A percentile compares a stretch with the other conserved stretches of the same genome.
Conservation (phyloP, 1,139 yeast species). For the Groenewaldozyma sp. region DNA sequence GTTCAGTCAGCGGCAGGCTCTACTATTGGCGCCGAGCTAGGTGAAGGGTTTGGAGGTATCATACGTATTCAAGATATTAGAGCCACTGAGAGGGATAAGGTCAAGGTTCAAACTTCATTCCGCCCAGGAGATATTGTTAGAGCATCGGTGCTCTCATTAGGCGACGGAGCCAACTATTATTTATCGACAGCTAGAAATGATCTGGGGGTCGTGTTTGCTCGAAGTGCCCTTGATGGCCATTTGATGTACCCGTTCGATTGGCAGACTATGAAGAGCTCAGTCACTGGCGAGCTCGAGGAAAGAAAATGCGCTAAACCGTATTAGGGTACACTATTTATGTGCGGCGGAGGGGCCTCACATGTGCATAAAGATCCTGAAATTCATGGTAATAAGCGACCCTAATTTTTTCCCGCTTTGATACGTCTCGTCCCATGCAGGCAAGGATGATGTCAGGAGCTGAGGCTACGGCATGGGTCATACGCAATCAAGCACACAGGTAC, state of each 20-base stretch:
- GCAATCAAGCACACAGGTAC: too few species aligned
- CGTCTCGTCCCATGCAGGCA: too few species aligned
- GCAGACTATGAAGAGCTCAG: constrained; percentile 83
- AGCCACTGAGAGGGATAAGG: constrained; percentile 83
- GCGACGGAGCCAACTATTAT: constrained; percentile 89
- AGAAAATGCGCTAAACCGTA: constrained; percentile 94
- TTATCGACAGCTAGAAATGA: constrained; percentile 85
- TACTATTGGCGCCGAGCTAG: constrained; percentile 50
- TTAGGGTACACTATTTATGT: constrained; percentile 13
- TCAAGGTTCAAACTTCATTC: constrained; percentile 68
- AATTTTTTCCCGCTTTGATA: too few species aligned
- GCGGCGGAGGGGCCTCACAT: too few species aligned
- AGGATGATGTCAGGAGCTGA: too few species aligned
- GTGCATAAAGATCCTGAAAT: too few species aligned
- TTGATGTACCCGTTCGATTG: constrained; percentile 89
- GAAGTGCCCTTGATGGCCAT: constrained; percentile 48
- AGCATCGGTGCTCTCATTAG: constrained; percentile 66
- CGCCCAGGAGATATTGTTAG: constrained; percentile 90
- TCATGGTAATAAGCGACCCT: too few species aligned
- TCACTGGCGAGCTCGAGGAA: constrained; percentile 63
- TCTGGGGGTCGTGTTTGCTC: constrained; percentile 88
- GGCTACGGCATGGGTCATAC: too few species aligned
- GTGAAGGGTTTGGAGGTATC: constrained; percentile 86
- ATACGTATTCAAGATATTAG: constrained; percentile 84
- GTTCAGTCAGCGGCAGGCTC: constrained; percentile 23